These are phyloP conservation scores for Claviceps humidiphila DNA, from an alignment of 2,329 filamentous ascomycete genomes.

Conservation along the genomic window DNA sequence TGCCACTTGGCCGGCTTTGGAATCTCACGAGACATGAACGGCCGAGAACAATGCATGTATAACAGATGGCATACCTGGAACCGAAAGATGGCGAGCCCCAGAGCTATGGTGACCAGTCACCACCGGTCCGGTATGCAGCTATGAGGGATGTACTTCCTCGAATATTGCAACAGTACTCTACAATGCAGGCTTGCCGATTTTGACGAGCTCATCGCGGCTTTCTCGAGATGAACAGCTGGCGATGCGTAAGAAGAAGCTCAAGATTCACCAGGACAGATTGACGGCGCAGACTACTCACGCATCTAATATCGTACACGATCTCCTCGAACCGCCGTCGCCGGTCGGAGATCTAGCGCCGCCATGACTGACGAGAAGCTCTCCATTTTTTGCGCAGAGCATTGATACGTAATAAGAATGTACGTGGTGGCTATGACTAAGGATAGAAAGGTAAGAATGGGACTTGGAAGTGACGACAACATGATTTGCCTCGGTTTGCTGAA, in stretches of 20 bases:
- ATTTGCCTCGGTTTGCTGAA: too few species aligned
- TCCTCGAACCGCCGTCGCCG: slow-evolving; percentile 17
- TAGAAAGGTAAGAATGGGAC: too few species aligned
- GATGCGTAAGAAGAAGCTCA: slow-evolving; percentile 22
- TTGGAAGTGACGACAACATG: too few species aligned
- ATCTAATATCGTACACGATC: slow-evolving; percentile 24
- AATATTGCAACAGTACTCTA: slow-evolving; percentile 32
- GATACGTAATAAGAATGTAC: too few species aligned
- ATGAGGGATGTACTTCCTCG: slow-evolving; percentile 35
- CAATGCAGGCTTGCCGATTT: slow-evolving; percentile 24
- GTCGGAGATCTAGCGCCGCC: slow-evolving; percentile 20
- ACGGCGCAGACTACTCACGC: slow-evolving; percentile 26
- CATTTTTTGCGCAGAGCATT: slow-evolving; percentile 17
- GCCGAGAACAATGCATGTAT: slow-evolving; percentile 27
- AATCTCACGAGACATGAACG: slow-evolving; percentile 32
- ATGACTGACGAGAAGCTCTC: slow-evolving; percentile 28
- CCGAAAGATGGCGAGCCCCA: slow-evolving; percentile 31
- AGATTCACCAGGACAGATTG: slow-evolving; percentile 20
- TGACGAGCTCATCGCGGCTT: slow-evolving; percentile 18
- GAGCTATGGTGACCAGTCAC: slow-evolving; percentile 24
- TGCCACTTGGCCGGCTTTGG: slow-evolving; percentile 36
- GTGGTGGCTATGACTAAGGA: too few species aligned
- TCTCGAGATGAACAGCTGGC: slow-evolving; percentile 20
- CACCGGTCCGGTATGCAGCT: slow-evolving; percentile 30
- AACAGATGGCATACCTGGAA: slow-evolving; percentile 27